phyloP scores from a whole-genome alignment of 768 basidiomycete species.

The Suillus luteus region DNA sequence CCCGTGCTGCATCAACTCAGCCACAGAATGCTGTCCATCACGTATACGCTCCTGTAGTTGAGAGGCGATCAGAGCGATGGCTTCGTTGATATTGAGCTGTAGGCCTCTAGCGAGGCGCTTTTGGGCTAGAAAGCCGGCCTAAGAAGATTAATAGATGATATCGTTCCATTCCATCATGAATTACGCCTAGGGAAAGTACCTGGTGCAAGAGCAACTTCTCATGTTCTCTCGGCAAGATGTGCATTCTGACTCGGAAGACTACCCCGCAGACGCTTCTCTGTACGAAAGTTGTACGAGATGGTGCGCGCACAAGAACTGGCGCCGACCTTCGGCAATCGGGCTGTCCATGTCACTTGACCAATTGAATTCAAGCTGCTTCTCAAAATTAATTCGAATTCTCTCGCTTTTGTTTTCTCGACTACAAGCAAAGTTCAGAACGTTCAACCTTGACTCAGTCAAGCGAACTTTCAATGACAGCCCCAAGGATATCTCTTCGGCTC shows the following conservation, averaged over 20 bases:
- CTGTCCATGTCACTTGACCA: not conserved
- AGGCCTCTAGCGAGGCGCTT: constrained; percentile 94
- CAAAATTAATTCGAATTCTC: not conserved
- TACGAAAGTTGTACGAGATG: not conserved
- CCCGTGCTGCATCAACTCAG: constrained; percentile 92
- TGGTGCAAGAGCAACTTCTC: constrained; percentile 78
- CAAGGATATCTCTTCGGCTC: not conserved
- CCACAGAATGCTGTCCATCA: constrained; percentile 84
- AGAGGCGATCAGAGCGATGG: constrained; percentile 86
- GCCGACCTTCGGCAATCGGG: not conserved
- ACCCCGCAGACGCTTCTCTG: not conserved
- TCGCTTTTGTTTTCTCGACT: not conserved
- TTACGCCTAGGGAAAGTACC: constrained; percentile 29
- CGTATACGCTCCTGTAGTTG: constrained; percentile 93
- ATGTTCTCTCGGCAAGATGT: constrained; percentile 72
- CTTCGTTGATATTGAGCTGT: constrained; percentile 84
- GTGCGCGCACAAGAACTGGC: not conserved
- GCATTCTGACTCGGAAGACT: constrained; percentile 45
- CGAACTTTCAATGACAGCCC: not conserved
- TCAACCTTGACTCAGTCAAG: not conserved
- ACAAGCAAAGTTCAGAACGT: not conserved
- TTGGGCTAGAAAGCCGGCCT: constrained; percentile 90
- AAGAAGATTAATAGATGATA: constrained; percentile 5
- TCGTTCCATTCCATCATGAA: constrained; percentile 3
- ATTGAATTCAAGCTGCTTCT: not conserved